Evolutionary conservation across 2,329 filamentous ascomycete species (phyloP), one percentile per base, ranked within the genome.

Genomic region (Penicillium brevicompactum): DNA sequence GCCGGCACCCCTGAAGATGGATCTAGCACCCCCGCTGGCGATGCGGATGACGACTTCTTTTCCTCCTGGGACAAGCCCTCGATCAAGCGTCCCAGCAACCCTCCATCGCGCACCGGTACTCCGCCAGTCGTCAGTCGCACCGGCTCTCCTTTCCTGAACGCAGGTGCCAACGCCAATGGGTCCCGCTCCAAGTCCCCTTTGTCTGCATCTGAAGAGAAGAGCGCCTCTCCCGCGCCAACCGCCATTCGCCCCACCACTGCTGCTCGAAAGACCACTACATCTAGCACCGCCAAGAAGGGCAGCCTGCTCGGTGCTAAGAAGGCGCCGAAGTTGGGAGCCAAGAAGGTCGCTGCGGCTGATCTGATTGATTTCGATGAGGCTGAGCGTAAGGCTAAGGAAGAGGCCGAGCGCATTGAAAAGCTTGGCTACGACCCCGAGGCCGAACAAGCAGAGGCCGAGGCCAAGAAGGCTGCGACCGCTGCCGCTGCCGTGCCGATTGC

Each of bases 51-150:
- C 69, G 94, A 97, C 73, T 99, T 99, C 82, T 99, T 99, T 78
- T 96, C 93, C 9, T 97, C 92, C 0, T 99, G 93, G 94, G 94
- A 97, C 71, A 97, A 97, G 79, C 94, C 94, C 21, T 85, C 92
- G 4, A 95, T 99, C 78, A 99, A 97, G 82, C 87, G 92, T 66
- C 93, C 93, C 34, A 97, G 91, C 61, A 96, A 96, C 63, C 93
- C 94, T 14, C 84, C 94, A 42, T 97, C 93, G 37, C 88, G 94
- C 69, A 94, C 91, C 42, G 87, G 86, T 49, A 97, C 94, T 2
- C 93, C 93, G 13, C 88, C 90, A 3, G 85, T 90, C 10, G 83
- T 90, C 64, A 88, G 88, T 67, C 88, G 92, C 65, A 92, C 89
- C 10, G 84, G 86, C 4, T 97, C 93, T n/a, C 93, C 94, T 1